A percentile compares a stretch with the other conserved stretches of the same genome.
Conservation (phyloP, 2,329 filamentous ascomycete species). For the Pochonia chlamydosporia region DNA sequence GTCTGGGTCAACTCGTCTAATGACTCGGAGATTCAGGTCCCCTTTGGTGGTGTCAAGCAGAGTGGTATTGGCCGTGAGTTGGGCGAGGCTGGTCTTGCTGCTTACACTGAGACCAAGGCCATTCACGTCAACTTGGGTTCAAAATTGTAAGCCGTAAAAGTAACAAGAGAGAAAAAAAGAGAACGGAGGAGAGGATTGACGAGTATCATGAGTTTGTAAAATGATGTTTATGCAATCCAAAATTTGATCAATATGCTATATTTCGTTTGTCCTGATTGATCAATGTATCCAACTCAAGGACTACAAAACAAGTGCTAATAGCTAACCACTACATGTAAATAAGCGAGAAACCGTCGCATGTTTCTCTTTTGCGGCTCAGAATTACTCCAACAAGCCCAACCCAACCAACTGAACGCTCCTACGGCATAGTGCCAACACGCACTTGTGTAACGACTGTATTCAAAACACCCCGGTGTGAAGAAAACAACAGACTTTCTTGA, state of each 20-base stretch:
- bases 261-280: too few relatives aligned
- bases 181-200: too few relatives aligned
- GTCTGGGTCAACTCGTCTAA: slow-evolving; percentile 47
- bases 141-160: slow-evolving; percentile 27
- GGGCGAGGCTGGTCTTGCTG: slow-evolving; percentile 38
- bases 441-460: not conserved
- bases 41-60: slow-evolving; percentile 43
- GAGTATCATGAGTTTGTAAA: too few relatives aligned
- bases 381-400: not conserved
- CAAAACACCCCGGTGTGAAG: not conserved
- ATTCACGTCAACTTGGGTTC: slow-evolving; percentile 25
- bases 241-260: too few relatives aligned
- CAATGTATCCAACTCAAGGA: too few relatives aligned
- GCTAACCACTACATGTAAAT: too few relatives aligned
- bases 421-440: not conserved
- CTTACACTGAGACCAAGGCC: slow-evolving; percentile 38
- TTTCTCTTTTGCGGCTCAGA: too few relatives aligned
- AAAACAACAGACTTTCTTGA: not conserved
- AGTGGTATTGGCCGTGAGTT: slow-evolving; percentile 41
- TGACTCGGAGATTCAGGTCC: slow-evolving; percentile 37
- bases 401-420: not conserved
- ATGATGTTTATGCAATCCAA: too few relatives aligned
- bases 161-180: too few relatives aligned
- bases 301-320: too few relatives aligned
- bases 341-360: too few relatives aligned